Percentiles rank a stretch among this genome's conserved stretches.
These are phyloP conservation scores for Pleomassaria siparia DNA, from an alignment of 2,329 filamentous ascomycete genomes.

Conservation along the genomic window DNA sequence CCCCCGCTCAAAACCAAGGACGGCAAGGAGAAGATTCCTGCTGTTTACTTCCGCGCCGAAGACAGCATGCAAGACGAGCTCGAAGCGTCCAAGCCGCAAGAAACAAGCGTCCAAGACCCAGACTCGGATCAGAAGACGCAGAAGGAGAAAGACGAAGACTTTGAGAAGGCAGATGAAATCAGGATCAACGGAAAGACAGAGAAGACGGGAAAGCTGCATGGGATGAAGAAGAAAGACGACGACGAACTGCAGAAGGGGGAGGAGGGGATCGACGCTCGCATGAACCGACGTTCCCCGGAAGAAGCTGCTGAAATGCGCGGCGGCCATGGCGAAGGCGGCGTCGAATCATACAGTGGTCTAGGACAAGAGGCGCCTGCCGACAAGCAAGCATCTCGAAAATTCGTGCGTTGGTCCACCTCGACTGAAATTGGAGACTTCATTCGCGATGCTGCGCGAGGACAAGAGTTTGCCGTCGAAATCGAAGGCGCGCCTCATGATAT, in stretches of 20 bases:
- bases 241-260: conserved; percentile 44
- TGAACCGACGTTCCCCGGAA: conserved; percentile 29
- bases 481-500: conserved; percentile 71
- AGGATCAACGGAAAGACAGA: conserved; percentile 54
- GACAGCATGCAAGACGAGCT: conserved; percentile 66
- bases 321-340: conserved; percentile 57
- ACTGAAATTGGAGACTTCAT: conserved; percentile 96
- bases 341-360: conserved; percentile 71
- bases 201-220: conserved; percentile 46
- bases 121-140: conserved; percentile 29
- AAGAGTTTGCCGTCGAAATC: conserved; percentile 82
- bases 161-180: conserved; percentile 52
- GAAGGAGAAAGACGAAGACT: conserved; percentile 41
- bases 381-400: conserved; percentile 57
- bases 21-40: conserved; percentile 69
- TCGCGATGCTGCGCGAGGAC: conserved; percentile 78
- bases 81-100: conserved; percentile 25
- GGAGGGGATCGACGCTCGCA: background rate
- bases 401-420: conserved; percentile 84
- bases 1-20: conserved; percentile 64
- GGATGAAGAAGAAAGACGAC: conserved; percentile 41
- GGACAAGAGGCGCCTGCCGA: conserved; percentile 58
- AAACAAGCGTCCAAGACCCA: conserved; percentile 29
- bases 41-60: conserved; percentile 77
- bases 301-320: conserved; percentile 46